These are phyloP conservation scores for Suhomyces taliae DNA, from an alignment of 1,139 yeast genomes.

Conservation along the genomic window DNA sequence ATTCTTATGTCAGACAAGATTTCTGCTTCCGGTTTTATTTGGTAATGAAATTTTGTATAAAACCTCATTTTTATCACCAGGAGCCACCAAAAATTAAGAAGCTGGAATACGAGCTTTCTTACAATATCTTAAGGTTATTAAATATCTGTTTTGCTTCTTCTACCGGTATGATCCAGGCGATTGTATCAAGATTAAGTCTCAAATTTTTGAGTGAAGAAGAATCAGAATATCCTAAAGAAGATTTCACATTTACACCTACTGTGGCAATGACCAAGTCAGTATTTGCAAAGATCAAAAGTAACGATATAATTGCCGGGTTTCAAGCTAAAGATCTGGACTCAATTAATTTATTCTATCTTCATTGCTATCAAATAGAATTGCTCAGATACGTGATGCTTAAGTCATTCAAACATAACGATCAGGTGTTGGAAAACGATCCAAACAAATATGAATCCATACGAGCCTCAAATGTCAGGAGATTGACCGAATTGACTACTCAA, in stretches of 20 bases:
- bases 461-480: slow-evolving; percentile 5
- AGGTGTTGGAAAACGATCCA: neutral
- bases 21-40: slow-evolving; percentile 7
- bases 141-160: slow-evolving; percentile 8
- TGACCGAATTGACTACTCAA: slow-evolving; percentile 9
- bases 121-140: slow-evolving; percentile 7
- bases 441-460: slow-evolving; percentile 3
- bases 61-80: slow-evolving; percentile 2
- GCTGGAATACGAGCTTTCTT: slow-evolving; percentile 7
- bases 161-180: neutral
- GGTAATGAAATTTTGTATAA: slow-evolving; percentile 5
- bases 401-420: slow-evolving; percentile 3
- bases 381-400: slow-evolving; percentile 8
- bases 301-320: slow-evolving; percentile 5
- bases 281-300: slow-evolving; percentile 1
- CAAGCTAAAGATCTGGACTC: neutral
- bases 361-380: slow-evolving; percentile 14
- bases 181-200: neutral
- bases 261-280: neutral
- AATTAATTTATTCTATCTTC: slow-evolving; percentile 13
- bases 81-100: neutral
- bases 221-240: neutral
- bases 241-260: neutral
- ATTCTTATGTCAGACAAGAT: slow-evolving; percentile 4
- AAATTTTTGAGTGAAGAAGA: slow-evolving; percentile 3